phyloP scores from a whole-genome alignment of 495 filamentous ascomycete genomes.

The Platismatia glauca region DNA sequence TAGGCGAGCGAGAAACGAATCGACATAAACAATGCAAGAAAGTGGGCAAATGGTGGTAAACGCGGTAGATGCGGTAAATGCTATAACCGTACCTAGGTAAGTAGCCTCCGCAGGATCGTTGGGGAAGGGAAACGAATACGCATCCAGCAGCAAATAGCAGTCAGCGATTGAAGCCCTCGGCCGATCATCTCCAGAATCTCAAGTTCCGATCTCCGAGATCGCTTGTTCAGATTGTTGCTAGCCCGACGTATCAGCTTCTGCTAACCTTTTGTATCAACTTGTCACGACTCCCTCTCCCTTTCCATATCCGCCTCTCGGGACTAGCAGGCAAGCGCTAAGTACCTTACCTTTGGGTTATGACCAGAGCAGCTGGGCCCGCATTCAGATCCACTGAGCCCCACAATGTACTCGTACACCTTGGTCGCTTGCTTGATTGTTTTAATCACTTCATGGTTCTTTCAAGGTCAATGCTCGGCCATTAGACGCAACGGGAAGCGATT shows the following conservation, averaged over 20 bases:
- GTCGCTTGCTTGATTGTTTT: constrained; percentile 1
- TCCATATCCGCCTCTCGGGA: background rate
- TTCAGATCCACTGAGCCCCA: background rate
- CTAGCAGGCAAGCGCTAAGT: background rate
- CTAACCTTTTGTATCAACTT: background rate
- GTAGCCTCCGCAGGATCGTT: constrained; percentile 9
- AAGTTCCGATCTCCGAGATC: background rate
- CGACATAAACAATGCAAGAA: constrained; percentile 11
- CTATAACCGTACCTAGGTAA: too few species aligned
- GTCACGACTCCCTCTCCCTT: background rate
- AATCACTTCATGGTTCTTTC: constrained; percentile 20
- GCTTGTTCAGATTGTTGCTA: background rate
- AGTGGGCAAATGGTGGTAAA: constrained; percentile 6
- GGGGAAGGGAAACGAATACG: background rate
- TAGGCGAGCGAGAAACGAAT: constrained; percentile 1
- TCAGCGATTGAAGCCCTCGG: background rate
- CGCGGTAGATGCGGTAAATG: too few species aligned
- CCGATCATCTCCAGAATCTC: constrained; percentile 1
- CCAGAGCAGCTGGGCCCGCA: background rate
- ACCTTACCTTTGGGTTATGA: background rate
- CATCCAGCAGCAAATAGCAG: constrained; percentile 3
- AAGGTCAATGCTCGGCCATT: constrained; percentile 23
- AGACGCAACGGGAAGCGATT: constrained; percentile 22
- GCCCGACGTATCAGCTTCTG: background rate
- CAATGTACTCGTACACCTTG: constrained; percentile 22